These are phyloP conservation scores for Teratosphaeria pseudoeucalypti DNA, from an alignment of 2,329 filamentous ascomycete species.

Conservation along the genomic window DNA sequence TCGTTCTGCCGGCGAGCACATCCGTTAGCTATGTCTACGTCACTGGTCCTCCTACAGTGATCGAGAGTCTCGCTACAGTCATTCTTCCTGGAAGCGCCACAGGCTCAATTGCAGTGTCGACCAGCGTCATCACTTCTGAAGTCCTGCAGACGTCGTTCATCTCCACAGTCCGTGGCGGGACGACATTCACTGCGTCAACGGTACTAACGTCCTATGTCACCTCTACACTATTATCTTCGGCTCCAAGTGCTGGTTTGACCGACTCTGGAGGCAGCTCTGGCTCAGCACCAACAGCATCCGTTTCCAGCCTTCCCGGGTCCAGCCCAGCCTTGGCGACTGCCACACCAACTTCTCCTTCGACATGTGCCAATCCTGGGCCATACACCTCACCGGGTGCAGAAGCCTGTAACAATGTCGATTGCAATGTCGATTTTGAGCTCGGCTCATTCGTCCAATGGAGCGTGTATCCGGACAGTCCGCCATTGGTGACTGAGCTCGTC, in stretches of 20 bases:
- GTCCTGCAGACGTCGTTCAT: neutral
- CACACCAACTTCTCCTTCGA: neutral
- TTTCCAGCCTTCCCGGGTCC: neutral
- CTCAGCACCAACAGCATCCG: neutral
- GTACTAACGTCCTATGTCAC: slow-evolving; percentile 1
- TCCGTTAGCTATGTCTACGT: neutral
- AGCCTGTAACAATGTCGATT: slow-evolving; percentile 8
- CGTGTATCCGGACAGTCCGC: slow-evolving; percentile 1
- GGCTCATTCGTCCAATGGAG: slow-evolving; percentile 12
- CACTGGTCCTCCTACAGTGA: neutral
- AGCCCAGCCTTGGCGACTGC: neutral
- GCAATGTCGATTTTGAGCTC: slow-evolving; percentile 11
- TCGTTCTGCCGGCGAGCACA: neutral
- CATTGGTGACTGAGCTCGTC: slow-evolving; percentile 7
- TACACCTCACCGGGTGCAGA: slow-evolving; percentile 1
- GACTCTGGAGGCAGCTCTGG: neutral
- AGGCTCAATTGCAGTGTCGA: neutral
- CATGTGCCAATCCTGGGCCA: slow-evolving; percentile 1
- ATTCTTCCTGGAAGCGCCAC: neutral
- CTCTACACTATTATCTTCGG: neutral
- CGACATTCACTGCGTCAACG: slow-evolving; percentile 1
- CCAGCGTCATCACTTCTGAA: neutral
- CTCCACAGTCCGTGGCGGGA: neutral
- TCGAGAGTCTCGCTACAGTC: neutral
- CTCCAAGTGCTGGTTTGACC: neutral